Evolutionary conservation across 257 asterid species (phyloP).

Genomic region (Solanum neorickii): DNA sequence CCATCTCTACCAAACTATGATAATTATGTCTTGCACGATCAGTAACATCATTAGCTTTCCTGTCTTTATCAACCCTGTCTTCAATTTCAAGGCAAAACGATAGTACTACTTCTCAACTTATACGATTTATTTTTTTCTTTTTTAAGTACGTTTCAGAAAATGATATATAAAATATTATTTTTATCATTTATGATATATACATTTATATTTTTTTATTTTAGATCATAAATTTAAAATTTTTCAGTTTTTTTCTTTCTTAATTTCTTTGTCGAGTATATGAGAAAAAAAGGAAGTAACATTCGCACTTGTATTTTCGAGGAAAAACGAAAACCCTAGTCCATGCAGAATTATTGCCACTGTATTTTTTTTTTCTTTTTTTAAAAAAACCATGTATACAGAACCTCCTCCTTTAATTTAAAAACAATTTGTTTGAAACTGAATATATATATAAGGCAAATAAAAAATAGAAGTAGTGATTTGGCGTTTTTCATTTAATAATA

Average conservation of each 20-base stretch:
- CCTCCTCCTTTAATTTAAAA: neutral
- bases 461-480: neutral
- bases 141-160: no score
- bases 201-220: no score
- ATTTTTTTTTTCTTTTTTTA: neutral
- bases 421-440: neutral
- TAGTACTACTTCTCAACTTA: neutral
- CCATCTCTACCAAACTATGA: slow-evolving; percentile 3
- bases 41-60: slow-evolving; percentile 13
- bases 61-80: slow-evolving; percentile 25
- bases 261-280: no score
- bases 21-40: slow-evolving; percentile 16
- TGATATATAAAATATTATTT: no score
- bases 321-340: neutral
- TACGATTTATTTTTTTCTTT: no score
- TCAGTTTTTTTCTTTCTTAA: no score
- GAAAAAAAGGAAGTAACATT: no score
- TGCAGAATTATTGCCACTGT: neutral
- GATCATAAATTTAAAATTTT: no score
- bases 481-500: neutral
- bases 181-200: no score
- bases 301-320: neutral
- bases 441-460: neutral
- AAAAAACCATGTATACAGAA: neutral
- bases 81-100: slow-evolving; percentile 15